Base-by-base conservation (phyloP, 768 basidiomycete genomes). In the Mycena epipterygia region DNA sequence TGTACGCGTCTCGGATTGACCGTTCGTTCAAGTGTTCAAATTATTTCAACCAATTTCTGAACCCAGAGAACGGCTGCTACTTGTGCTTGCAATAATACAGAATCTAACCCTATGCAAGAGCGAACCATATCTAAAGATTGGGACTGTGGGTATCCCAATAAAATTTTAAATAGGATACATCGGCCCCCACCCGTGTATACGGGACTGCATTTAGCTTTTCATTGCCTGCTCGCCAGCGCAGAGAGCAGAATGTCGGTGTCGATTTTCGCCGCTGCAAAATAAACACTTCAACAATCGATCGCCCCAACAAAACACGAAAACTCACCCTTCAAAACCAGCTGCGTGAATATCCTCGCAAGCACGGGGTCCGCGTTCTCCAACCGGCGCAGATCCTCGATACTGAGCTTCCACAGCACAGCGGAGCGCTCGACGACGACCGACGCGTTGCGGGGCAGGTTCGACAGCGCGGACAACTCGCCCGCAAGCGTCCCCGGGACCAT, bases 401-500 rank as follows among this genome's bases (percentile, higher is more conserved):
- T 89, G 51, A 99, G 81, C 80, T 88, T 92, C 97, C 97, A 99
- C 58, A 99, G 73, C 17, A 92, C 88, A 9, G 89, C 91, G 11
- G 90, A 86, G 6, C 90, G 85, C 79, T 98, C 97, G 4, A 93
- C 95, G 0, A 91, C 84, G 39, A 95, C 95, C 5, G 92, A 94
- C 29, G 96, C 93, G 77, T 98, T 99, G 55, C 97, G 86, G 21
- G 90, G 86, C 23, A 92, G 85, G 25, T 90, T 90, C 12, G 96
- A 91, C 16, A 99, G 82, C 41, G 93, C 94, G 0, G 95, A 92
- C 60, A 99, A 80, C 80, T 98, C 97, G 0, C 97, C 97, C 13
- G 97, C 95, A 3, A 98, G 83, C 0, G 96, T 95, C 3, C 96
- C 97, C 5, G 95, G 90, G 0, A 97, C 95, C 96, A 97, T 97